Evolutionary conservation across 1,139 yeast species (phyloP), one percentile per base, ranked within the genome.

Genomic region (Blastobotrys ciferrii): DNA sequence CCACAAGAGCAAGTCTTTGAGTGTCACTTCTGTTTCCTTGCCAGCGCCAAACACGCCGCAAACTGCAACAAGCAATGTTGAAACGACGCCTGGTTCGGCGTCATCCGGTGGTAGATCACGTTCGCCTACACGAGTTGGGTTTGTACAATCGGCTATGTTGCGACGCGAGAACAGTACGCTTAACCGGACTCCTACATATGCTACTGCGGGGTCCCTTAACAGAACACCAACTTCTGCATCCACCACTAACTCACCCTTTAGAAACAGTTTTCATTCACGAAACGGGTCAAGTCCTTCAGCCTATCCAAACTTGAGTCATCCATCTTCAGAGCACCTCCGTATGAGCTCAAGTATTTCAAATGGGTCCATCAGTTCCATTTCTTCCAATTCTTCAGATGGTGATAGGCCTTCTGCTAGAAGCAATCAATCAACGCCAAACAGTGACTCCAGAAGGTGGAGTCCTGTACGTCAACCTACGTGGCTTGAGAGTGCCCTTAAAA

Each of bases 91-190:
- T 12, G 42, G 23, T n/a, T 40, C 47, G 32, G 33, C 37, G 13
- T 37, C 43, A 14, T 42, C 39, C 13, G 38, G 15, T 23, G 28
- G 28, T n/a, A 42, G 38, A 32, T 39, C 31, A 32, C 42, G 33
- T 11, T 47, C 59, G 4, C 51, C 51, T 1, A 42, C 46, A 12
- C 33, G 53, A 37, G 66, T 65, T 11, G 60, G 64, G 14, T 64
- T 64, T 49, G 58, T 64, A 11, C 63, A 62, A 32, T 61, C 65
- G 32, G 67, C 67, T 17, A 52, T 63, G 58, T 51, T 62, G 20
- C 60, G 56, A 40, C 54, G 64, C 12, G 65, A 59, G 39, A 42
- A 43, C 32, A 54, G 55, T 12, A 58, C 58, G 2, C 12, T 54
- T 12, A 32, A 38, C 20, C 28, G 52, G 19, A 33, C 56, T 14